Evolutionary conservation across 2,329 filamentous ascomycete species (phyloP), one percentile per base, ranked within the genome.

Genomic region (Fusarium guadeloupense): DNA sequence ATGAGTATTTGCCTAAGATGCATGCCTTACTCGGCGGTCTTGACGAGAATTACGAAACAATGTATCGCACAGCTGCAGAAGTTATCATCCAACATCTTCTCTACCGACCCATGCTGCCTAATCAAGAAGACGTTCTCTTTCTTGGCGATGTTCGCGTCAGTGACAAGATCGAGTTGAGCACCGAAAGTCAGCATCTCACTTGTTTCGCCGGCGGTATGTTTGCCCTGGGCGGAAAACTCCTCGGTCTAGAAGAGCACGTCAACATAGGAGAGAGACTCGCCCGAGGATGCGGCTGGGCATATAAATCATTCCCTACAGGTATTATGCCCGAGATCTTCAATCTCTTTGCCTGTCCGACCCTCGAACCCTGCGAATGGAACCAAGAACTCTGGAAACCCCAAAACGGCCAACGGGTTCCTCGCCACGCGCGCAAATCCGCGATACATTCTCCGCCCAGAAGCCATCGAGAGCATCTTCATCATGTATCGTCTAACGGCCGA

Each of bases 171-270:
- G 33, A 59, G 3, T 48, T 77, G 45, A 59, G 62, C 1, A 56
- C 72, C 16, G 68, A 74, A 16, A 72, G 70, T 54, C 72, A 86
- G 44, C 89, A 91, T 70, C 77, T 89, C 1, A 80, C 81, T 2
- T 91, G 88, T 70, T 92, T 89, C 69, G 80, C 84, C 2, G 88
- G 89, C 4, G 89, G 87, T 9, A 86, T 89, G 80, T 85, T 89
- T 33, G 88, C 79, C 1, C 80, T 91, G 20, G 86, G 83, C 3
- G 84, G 87, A 1, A 83, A 81, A 47, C 76, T 90, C 21, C 85
- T 89, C 59, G 69, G 75, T 44, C 78, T 80, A 0, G 70, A 76
- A 0, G 75, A 79, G n/a, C 80, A 85, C 52, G 73, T 85, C 25
- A 70, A 74, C 4, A 75, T 81, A 9, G 84, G 78, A 9, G 76